Conservation (phyloP, 306 rosid genomes). For the cucumber (Cucumis sativus) region Cucumber_9930_V3 NC_026659.2:1752001-1752500, state of each 20-base stretch:
- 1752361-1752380: background rate
- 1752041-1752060: background rate
- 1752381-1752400: background rate
- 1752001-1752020: background rate
- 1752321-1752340: background rate
- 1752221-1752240: background rate
- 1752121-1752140: background rate
- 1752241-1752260: background rate
- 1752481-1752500: conserved; percentile 15
- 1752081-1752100: background rate
- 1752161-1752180: background rate
- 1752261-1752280: background rate
- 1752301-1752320: background rate
- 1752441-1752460: conserved; percentile 19
- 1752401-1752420: conserved; percentile 34
- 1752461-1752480: conserved; percentile 19
- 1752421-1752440: conserved; percentile 29
- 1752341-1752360: background rate
- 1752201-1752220: background rate
- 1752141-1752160: background rate
- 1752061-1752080: background rate
- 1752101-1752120: background rate
- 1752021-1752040: background rate
- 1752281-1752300: background rate
- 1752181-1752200: background rate